phyloP scores from a whole-genome alignment of 129 eudicot species.

The Tagetes erecta region DNA sequence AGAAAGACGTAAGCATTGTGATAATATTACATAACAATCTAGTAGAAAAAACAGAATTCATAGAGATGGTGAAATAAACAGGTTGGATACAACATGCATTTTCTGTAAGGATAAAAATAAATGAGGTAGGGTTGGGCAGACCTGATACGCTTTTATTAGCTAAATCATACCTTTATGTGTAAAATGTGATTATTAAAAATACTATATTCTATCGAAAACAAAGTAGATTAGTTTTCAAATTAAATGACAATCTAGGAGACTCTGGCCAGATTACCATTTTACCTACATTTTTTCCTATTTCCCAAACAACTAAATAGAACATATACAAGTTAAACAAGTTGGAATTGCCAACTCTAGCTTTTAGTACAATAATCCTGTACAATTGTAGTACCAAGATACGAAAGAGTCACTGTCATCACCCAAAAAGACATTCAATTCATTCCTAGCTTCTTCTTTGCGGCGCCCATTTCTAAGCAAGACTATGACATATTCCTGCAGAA shows the following conservation, averaged over 20 bases:
- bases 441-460: conserved; percentile 84
- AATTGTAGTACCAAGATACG: conserved; percentile 65
- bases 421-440: conserved; percentile 87
- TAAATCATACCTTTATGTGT: background rate
- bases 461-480: conserved; percentile 90
- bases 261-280: background rate
- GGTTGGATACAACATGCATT: background rate
- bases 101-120: background rate
- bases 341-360: background rate
- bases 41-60: background rate
- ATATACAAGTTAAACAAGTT: background rate
- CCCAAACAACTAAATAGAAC: background rate
- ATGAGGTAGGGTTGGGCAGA: background rate
- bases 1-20: background rate
- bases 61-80: background rate
- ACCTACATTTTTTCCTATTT: too few species aligned
- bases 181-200: background rate
- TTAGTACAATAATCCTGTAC: conserved; percentile 8
- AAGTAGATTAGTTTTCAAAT: background rate
- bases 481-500: conserved; percentile 89
- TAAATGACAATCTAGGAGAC: background rate
- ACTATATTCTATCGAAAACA: background rate
- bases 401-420: conserved; percentile 91
- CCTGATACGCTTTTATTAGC: background rate
- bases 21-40: conserved; percentile 7